Evolutionary conservation across 2,329 filamentous ascomycete genomes (phyloP).

Genomic region (Rhinocladiella mackenziei): DNA sequence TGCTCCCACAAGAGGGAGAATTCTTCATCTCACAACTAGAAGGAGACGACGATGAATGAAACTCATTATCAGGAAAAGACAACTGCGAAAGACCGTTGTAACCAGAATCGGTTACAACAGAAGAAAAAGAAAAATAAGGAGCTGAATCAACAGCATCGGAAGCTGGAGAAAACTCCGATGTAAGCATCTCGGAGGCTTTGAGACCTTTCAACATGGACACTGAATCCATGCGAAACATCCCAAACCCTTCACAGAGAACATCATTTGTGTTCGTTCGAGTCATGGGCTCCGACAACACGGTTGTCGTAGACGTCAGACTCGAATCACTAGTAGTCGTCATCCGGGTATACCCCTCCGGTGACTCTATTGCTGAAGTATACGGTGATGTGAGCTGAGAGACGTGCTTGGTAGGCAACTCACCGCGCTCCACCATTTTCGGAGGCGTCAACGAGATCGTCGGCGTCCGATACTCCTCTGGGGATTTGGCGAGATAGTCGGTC

Average conservation of each 20-base stretch:
- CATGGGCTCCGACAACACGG: slow-evolving; percentile 40
- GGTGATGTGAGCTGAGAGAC: slow-evolving; percentile 25
- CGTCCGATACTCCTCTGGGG: slow-evolving; percentile 33
- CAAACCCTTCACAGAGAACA: slow-evolving; percentile 41
- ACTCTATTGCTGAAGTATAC: slow-evolving; percentile 30
- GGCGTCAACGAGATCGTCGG: slow-evolving; percentile 30
- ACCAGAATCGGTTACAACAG: slow-evolving; percentile 35
- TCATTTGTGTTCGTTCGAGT: slow-evolving; percentile 45
- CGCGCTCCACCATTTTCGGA: slow-evolving; percentile 30
- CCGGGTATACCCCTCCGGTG: slow-evolving; percentile 26
- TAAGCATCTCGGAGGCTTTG: slow-evolving; percentile 33
- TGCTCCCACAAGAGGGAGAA: slow-evolving; percentile 47
- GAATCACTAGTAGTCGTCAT: slow-evolving; percentile 29
- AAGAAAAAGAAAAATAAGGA: slow-evolving; percentile 36
- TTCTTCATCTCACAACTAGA: slow-evolving; percentile 49
- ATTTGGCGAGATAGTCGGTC: slow-evolving; percentile 40
- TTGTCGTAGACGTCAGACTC: slow-evolving; percentile 30
- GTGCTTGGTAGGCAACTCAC: slow-evolving; percentile 30
- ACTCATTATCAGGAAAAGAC: slow-evolving; percentile 32
- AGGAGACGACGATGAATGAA: slow-evolving; percentile 37
- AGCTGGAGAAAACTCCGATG: slow-evolving; percentile 28
- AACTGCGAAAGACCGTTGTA: slow-evolving; percentile 33
- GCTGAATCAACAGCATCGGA: slow-evolving; percentile 32
- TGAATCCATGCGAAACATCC: slow-evolving; percentile 45
- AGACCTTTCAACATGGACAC: slow-evolving; percentile 31